A percentile compares a stretch with the other conserved stretches of the same genome.
These are phyloP conservation scores for Fusarium chlamydosporum DNA, from an alignment of 2,329 filamentous ascomycete species.

Conservation along the genomic window DNA sequence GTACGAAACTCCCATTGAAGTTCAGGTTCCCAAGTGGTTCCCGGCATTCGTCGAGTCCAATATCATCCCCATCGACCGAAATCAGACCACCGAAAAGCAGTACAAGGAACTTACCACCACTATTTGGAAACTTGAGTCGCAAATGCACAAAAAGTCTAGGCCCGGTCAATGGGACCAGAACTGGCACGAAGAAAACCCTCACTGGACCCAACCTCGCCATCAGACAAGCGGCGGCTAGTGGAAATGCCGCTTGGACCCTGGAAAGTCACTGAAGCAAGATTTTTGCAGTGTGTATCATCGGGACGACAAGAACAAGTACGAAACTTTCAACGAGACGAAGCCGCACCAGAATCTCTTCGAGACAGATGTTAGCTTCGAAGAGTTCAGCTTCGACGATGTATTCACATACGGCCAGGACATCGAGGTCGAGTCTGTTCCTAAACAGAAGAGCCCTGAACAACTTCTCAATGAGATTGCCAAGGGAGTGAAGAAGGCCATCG, in stretches of 20 bases:
- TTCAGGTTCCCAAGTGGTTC: slow-evolving; percentile 43
- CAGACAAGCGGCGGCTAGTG: slow-evolving; percentile 48
- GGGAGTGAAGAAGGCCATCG: slow-evolving; percentile 37
- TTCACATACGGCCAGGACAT: background rate
- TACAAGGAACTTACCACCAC: slow-evolving; percentile 41
- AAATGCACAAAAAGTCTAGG: slow-evolving; percentile 7
- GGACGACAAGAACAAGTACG: background rate
- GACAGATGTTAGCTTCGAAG: slow-evolving; percentile 23
- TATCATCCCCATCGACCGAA: slow-evolving; percentile 29
- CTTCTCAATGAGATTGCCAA: slow-evolving; percentile 24
- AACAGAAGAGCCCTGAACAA: slow-evolving; percentile 13
- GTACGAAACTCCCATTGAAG: slow-evolving; percentile 6
- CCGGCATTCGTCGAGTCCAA: slow-evolving; percentile 20
- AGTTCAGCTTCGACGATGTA: slow-evolving; percentile 4
- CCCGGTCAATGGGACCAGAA: slow-evolving; percentile 40
- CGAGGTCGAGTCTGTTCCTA: background rate
- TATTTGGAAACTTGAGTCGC: slow-evolving; percentile 36
- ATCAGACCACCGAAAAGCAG: slow-evolving; percentile 12
- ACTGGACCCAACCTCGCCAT: slow-evolving; percentile 40
- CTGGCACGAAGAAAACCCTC: slow-evolving; percentile 38
- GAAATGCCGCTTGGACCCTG: slow-evolving; percentile 47
- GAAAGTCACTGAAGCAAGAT: slow-evolving; percentile 35
- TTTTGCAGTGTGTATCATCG: slow-evolving; percentile 37
- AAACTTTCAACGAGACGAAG: background rate
- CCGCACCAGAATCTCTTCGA: background rate